Percentiles rank a stretch among this genome's conserved stretches.
phyloP scores from a whole-genome alignment of 495 filamentous ascomycete genomes.

The Darksidea phi region DNA sequence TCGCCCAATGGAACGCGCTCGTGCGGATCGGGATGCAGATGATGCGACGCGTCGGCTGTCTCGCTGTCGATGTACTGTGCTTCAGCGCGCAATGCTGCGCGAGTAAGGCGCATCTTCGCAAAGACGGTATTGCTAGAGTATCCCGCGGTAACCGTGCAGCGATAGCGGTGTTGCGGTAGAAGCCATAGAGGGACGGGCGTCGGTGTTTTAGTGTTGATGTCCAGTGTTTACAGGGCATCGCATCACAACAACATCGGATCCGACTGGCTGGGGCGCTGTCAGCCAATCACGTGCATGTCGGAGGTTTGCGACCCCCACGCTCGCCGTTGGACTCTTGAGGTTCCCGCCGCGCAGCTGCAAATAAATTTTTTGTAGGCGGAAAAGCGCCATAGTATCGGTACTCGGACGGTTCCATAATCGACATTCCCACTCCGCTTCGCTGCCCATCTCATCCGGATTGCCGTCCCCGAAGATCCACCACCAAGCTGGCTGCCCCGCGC shows the following conservation, averaged over 20 bases:
- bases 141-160: too few relatives aligned
- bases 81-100: slow-evolving; percentile 34
- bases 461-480: slow-evolving; percentile 11
- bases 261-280: neutral
- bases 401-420: too few relatives aligned
- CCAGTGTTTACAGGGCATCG: neutral
- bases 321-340: too few relatives aligned
- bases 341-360: too few relatives aligned
- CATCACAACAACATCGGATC: slow-evolving; percentile 4
- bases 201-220: neutral
- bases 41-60: slow-evolving; percentile 26
- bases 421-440: too few relatives aligned
- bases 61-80: slow-evolving; percentile 11
- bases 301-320: too few relatives aligned
- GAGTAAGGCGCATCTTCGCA: slow-evolving; percentile 35
- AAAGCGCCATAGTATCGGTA: too few relatives aligned
- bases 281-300: too few relatives aligned
- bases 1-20: slow-evolving; percentile 36
- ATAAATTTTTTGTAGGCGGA: too few relatives aligned
- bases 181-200: neutral
- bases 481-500: slow-evolving; percentile 32
- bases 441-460: neutral
- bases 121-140: neutral
- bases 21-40: slow-evolving; percentile 6
- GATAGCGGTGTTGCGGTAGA: too few relatives aligned